Conservation (phyloP, 169 alveolate species). For the Neospora caninum region DNA sequence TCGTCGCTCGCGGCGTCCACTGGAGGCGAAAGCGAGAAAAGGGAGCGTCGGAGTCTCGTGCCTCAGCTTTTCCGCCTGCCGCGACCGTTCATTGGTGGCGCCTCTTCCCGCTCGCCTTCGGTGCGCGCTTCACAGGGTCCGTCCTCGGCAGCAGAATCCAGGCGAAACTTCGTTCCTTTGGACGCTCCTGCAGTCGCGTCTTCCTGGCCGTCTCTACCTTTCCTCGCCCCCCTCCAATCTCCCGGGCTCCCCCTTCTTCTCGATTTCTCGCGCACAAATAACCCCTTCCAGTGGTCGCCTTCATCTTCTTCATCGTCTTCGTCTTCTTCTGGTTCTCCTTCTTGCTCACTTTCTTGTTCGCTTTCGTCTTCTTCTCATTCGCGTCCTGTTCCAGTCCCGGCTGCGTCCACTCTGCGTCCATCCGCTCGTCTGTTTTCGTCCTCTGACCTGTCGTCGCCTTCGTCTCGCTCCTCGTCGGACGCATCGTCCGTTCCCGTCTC, state of each 20-base stretch:
- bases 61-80: not conserved
- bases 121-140: not conserved
- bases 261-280: not conserved
- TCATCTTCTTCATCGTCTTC: too few relatives aligned
- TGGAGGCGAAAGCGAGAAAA: not conserved
- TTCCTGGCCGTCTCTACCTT: not conserved
- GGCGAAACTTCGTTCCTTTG: not conserved
- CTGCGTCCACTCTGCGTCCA: too few relatives aligned
- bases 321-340: too few relatives aligned
- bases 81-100: not conserved
- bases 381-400: too few relatives aligned
- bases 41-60: not conserved
- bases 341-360: too few relatives aligned
- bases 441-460: too few relatives aligned
- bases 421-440: too few relatives aligned
- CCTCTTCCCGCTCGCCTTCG: not conserved
- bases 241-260: not conserved
- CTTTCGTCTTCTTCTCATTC: too few relatives aligned
- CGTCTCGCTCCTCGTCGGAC: too few relatives aligned
- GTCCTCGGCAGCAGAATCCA: not conserved
- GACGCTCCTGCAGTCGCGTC: not conserved
- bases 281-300: not conserved
- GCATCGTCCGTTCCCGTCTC: too few relatives aligned
- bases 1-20: not conserved
- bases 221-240: not conserved